These are phyloP conservation scores for Fusarium graminum DNA, from an alignment of 2,329 filamentous ascomycete species.

Conservation along the genomic window DNA sequence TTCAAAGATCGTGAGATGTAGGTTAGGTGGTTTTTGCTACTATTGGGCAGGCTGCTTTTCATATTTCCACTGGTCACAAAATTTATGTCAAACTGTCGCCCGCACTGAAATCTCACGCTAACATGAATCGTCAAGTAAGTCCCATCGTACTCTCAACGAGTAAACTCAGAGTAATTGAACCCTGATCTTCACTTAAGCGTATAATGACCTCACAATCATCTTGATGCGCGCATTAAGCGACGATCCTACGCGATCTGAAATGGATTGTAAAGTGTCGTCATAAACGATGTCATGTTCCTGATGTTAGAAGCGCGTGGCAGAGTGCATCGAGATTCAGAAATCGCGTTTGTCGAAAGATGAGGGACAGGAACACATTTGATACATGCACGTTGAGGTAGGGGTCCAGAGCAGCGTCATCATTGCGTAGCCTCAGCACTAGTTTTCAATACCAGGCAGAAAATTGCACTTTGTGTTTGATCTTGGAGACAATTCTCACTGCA, in stretches of 20 bases:
- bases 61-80: background rate
- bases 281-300: slow-evolving; percentile 27
- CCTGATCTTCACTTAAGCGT: slow-evolving; percentile 6
- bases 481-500: background rate
- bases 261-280: slow-evolving; percentile 16
- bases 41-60: slow-evolving; percentile 20
- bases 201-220: slow-evolving; percentile 17
- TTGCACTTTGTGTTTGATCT: background rate
- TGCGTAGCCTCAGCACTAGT: background rate
- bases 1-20: slow-evolving; percentile 6
- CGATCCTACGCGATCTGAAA: slow-evolving; percentile 11
- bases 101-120: background rate
- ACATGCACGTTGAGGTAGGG: background rate
- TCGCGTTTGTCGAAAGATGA: background rate
- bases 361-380: background rate
- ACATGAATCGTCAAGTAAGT: background rate
- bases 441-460: background rate
- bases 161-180: background rate
- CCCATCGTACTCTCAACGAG: background rate
- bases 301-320: background rate
- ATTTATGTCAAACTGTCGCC: background rate
- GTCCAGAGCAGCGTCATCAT: slow-evolving; percentile 13
- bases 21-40: background rate
- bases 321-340: background rate
- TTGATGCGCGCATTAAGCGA: background rate